Evolutionary conservation across 2,329 filamentous ascomycete species (phyloP).

Genomic region (Sodiomyces alkalinus): DNA sequence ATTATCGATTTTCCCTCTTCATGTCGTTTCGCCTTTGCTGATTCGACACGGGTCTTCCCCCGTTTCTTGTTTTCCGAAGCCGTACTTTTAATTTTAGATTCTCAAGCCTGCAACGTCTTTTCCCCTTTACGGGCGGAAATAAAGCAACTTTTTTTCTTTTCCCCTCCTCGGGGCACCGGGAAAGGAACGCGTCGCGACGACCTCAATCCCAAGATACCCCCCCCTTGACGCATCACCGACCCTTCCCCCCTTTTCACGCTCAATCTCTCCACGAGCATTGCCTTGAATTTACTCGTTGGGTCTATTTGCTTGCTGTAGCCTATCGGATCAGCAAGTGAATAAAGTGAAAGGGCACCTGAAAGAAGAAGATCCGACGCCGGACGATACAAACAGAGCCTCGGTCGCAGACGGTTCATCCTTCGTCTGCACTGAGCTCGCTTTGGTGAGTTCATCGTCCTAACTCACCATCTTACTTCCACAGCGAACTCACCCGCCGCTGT

Average conservation of each 20-base stretch:
- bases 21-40: too few species aligned
- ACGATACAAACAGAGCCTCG: conserved; percentile 27
- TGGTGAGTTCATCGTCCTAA: conserved; percentile 23
- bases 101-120: too few species aligned
- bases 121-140: too few species aligned
- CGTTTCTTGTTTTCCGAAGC: too few species aligned
- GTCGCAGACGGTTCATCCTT: conserved; percentile 41
- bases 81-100: too few species aligned
- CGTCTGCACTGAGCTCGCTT: conserved; percentile 49
- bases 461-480: conserved; percentile 3
- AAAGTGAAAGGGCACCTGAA: too few species aligned
- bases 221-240: background rate
- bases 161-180: too few species aligned
- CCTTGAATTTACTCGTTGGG: background rate
- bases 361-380: too few species aligned
- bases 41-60: too few species aligned
- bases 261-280: background rate
- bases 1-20: too few species aligned
- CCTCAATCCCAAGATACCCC: background rate
- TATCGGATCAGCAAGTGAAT: too few species aligned
- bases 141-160: too few species aligned
- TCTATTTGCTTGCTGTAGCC: background rate
- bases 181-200: conserved; percentile 6
- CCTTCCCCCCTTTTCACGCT: background rate
- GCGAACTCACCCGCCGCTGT: background rate